Evolutionary conservation across 2,329 filamentous ascomycete species (phyloP).

Genomic region (Pseudonectria buxi): DNA sequence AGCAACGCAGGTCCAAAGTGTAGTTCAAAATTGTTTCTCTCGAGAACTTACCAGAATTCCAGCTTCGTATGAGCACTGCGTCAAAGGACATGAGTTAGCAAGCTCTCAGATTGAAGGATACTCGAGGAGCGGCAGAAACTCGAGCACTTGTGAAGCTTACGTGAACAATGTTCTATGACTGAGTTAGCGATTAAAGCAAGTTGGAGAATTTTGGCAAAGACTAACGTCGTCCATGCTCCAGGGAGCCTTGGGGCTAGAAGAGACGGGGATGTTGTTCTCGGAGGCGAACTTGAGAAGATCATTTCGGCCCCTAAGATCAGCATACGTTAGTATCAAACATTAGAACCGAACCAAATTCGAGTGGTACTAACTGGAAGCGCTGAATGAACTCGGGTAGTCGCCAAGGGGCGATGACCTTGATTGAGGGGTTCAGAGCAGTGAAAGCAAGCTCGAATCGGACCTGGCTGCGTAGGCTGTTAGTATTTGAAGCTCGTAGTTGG

Average conservation of each 20-base stretch:
- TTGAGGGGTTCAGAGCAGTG: slow-evolving; percentile 45
- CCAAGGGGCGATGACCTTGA: slow-evolving; percentile 73
- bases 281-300: slow-evolving; percentile 68
- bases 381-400: slow-evolving; percentile 63
- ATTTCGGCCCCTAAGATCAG: slow-evolving; percentile 46
- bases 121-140: too few species aligned
- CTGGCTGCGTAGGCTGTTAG: slow-evolving; percentile 20
- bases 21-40: too few species aligned
- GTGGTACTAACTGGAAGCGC: slow-evolving; percentile 47
- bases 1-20: too few species aligned
- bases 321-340: background rate
- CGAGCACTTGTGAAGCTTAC: too few species aligned
- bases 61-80: slow-evolving; percentile 73
- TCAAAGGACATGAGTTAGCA: too few species aligned
- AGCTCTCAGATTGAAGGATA: too few species aligned
- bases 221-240: slow-evolving; percentile 47
- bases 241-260: slow-evolving; percentile 64
- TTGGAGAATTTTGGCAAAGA: slow-evolving; percentile 1
- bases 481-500: background rate
- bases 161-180: slow-evolving; percentile 61
- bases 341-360: background rate
- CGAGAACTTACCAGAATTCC: slow-evolving; percentile 46
- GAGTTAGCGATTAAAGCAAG: background rate
- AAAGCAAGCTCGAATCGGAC: slow-evolving; percentile 29
- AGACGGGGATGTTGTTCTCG: slow-evolving; percentile 62